Conservation (phyloP, 257 asterid genomes). For the Prunella vulgaris region DNA sequence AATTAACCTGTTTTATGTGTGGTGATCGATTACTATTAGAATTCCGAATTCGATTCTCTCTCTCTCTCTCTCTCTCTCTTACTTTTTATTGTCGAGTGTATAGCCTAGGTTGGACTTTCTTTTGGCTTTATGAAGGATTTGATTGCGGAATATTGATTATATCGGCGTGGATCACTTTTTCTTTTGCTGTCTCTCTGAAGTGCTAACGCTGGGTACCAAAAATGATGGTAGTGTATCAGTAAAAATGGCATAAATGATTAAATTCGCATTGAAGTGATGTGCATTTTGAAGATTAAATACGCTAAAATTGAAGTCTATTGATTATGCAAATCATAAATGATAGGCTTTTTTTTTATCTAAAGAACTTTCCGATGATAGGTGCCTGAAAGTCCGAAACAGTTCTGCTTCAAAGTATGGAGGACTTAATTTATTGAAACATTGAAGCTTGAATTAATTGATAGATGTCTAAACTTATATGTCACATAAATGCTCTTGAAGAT, state of each 20-base stretch:
- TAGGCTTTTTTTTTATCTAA: not conserved
- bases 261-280: not conserved
- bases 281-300: slow-evolving; percentile 11
- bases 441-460: not conserved
- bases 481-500: not conserved
- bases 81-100: not conserved
- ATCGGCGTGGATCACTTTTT: not conserved
- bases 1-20: not conserved
- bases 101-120: not conserved
- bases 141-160: slow-evolving; percentile 11
- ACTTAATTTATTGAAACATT: not conserved
- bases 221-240: not conserved
- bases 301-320: not conserved
- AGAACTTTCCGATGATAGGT: not conserved
- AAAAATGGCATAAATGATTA: slow-evolving; percentile 2
- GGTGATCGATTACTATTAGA: not conserved
- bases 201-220: slow-evolving; percentile 9
- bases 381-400: not conserved
- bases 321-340: not conserved
- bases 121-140: not conserved
- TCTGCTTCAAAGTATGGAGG: not conserved
- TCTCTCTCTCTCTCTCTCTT: not conserved
- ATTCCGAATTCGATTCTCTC: not conserved
- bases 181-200: not conserved
- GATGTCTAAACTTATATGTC: not conserved